Percentiles rank a stretch among this genome's conserved stretches.
These are phyloP conservation scores for Phytophthora hibernalis DNA, from an alignment of 352 stramenopile genomes.

Conservation along the genomic window DNA sequence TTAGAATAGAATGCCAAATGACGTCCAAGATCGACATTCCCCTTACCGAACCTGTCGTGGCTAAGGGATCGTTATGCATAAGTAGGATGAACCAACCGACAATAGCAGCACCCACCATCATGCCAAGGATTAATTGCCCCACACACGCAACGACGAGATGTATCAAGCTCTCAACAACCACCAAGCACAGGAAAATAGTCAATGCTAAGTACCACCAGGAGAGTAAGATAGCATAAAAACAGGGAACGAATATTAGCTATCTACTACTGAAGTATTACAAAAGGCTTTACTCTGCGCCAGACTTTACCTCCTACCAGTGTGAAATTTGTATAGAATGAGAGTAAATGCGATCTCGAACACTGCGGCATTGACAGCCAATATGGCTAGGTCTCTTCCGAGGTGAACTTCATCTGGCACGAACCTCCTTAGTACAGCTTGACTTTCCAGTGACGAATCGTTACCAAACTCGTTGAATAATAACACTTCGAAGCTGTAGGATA, in stretches of 20 bases:
- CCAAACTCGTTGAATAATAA: slow-evolving; percentile 80
- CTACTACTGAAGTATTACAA: too few species aligned
- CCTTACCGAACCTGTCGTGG: slow-evolving; percentile 47
- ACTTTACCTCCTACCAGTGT: slow-evolving; percentile 58
- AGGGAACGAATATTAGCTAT: too few species aligned
- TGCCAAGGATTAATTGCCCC: slow-evolving; percentile 86
- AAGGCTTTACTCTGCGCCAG: too few species aligned
- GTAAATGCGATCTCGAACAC: slow-evolving; percentile 48
- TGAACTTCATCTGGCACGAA: slow-evolving; percentile 53
- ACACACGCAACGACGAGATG: slow-evolving; percentile 72
- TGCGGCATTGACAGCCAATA: slow-evolving; percentile 43
- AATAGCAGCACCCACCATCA: slow-evolving; percentile 70
- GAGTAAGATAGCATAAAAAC: too few species aligned
- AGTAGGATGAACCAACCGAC: slow-evolving; percentile 90
- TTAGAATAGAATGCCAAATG: slow-evolving; percentile 62
- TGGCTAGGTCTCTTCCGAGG: slow-evolving; percentile 45
- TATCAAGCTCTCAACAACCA: slow-evolving; percentile 82
- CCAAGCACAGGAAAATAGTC: slow-evolving; percentile 75
- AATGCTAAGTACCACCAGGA: too few species aligned
- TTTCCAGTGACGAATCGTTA: slow-evolving; percentile 4
- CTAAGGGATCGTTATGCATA: slow-evolving; percentile 58
- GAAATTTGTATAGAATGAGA: slow-evolving; percentile 68
- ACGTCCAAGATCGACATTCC: slow-evolving; percentile 45
- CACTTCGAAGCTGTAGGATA: slow-evolving; percentile 79
- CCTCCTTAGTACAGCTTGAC: slow-evolving; percentile 33